Evolutionary conservation across 1,284 basidiomycete species (phyloP), one percentile per base, ranked within the genome.

Genomic region (Sporisorium sorghi): DNA sequence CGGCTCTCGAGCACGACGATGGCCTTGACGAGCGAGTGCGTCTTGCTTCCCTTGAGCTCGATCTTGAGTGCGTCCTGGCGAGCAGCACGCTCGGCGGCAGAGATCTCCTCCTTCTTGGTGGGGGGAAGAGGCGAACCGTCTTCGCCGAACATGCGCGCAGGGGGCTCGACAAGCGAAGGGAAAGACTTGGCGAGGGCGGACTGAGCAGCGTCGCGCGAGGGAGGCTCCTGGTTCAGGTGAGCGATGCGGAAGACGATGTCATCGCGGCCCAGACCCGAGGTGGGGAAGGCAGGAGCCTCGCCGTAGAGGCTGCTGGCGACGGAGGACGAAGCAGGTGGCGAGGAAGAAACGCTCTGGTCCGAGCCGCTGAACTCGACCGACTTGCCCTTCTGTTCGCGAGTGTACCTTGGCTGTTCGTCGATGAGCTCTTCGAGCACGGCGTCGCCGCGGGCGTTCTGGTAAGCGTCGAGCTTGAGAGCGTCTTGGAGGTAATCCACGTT

Each of bases 61-160:
- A 79, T 24, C 35, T 64, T 57, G 52, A 79, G 67, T 2, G 73
- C 74, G 7, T 72, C 44, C 47, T 77, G 67, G 17, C 77, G 71
- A 11, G 70, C 70, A 28, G 47, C 47, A 30, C 71, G 58, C 50
- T 79, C 77, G 37, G 70, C 77, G 0, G 62, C 33, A 12, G 58
- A 52, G 33, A 68, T 73, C 49, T 76, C 74, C 43, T 76, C 61
- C 65, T 76, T 69, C 63, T 76, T 76, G 57, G 69, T 73, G 5
- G 74, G 74, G 17, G 66, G 74, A 14, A 76, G 60, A 1, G 74
- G 70, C 11, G 56, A 17, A 30, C 74, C 74, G 11, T 76, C 58
- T 33, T 76, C 74, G 40, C 69, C 74, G 43, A 73, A 73, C 74
- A 76, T 76, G 59, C 62, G 62, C 8, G 72, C 64, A 14, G 69